Evolutionary conservation across 1,284 basidiomycete genomes (phyloP).

Genomic region (Ustilago crameri): DNA sequence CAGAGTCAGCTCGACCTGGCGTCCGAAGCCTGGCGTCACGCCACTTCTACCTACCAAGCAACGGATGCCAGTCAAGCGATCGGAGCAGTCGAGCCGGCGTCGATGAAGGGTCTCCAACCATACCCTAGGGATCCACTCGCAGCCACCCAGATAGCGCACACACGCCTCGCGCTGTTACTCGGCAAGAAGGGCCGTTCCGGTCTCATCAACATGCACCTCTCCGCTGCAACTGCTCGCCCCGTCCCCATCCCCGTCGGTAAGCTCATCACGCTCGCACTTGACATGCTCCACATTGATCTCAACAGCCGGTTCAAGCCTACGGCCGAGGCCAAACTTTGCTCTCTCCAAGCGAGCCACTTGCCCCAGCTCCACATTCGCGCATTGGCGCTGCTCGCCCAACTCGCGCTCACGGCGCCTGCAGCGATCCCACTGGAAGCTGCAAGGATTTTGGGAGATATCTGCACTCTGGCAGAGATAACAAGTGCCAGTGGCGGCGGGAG

Average conservation of each 20-base stretch:
- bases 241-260: constrained; percentile 79
- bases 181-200: constrained; percentile 34
- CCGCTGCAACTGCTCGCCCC: constrained; percentile 73
- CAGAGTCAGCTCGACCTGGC: constrained; percentile 31
- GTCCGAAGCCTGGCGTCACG: constrained; percentile 24
- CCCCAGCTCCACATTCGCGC: constrained; percentile 34
- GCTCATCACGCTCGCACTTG: constrained; percentile 67
- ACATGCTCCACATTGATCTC: constrained; percentile 71
- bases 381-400: constrained; percentile 35
- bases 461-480: constrained; percentile 31
- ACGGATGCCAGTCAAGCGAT: neutral
- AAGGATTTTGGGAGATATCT: constrained; percentile 32
- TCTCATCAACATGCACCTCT: constrained; percentile 35
- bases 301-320: constrained; percentile 34
- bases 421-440: constrained; percentile 28
- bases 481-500: constrained; percentile 7
- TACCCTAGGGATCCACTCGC: constrained; percentile 35
- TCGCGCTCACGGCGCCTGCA: constrained; percentile 24
- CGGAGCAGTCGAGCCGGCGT: neutral
- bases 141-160: constrained; percentile 29
- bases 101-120: constrained; percentile 14
- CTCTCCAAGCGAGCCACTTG: constrained; percentile 28
- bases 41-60: constrained; percentile 37
- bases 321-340: constrained; percentile 38
- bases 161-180: constrained; percentile 33